A percentile compares a stretch with the other conserved stretches of the same genome.
Conservation (phyloP, 2,329 filamentous ascomycete genomes). For the Fusarium miscanthi region DNA sequence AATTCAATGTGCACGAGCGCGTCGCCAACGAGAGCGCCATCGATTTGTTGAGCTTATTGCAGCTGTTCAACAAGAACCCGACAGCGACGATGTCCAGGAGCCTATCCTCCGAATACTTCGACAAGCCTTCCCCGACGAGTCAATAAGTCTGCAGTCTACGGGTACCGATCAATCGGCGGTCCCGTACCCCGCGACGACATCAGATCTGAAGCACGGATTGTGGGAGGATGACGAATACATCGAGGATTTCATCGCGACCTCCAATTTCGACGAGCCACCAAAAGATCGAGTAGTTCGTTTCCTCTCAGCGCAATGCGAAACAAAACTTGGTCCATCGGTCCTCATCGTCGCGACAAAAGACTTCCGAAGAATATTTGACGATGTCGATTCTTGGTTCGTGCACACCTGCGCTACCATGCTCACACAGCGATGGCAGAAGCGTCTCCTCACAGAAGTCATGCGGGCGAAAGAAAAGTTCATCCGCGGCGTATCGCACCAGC, state of each 20-base stretch:
- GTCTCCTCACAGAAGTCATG: conserved; percentile 53
- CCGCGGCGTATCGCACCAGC: conserved; percentile 58
- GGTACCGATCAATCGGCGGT: conserved; percentile 43
- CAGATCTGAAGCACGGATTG: conserved; percentile 51
- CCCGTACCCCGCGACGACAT: conserved; percentile 41
- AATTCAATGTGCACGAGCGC: conserved; percentile 50
- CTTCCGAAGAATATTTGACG: conserved; percentile 58
- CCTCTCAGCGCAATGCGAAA: conserved; percentile 52
- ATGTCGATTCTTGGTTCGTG: conserved; percentile 59
- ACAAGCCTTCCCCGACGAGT: conserved; percentile 50
- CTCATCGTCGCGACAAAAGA: conserved; percentile 55
- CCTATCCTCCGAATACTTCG: conserved; percentile 46
- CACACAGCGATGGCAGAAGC: conserved; percentile 53
- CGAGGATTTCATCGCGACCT: conserved; percentile 51
- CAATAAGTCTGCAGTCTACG: conserved; percentile 44
- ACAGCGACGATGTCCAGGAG: conserved; percentile 31
- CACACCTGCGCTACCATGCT: conserved; percentile 54
- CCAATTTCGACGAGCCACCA: conserved; percentile 49
- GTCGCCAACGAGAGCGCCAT: conserved; percentile 54
- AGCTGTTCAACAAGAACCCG: conserved; percentile 36
- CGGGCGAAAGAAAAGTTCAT: conserved; percentile 58
- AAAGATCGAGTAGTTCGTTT: conserved; percentile 50
- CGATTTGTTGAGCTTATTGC: conserved; percentile 52
- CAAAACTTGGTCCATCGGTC: conserved; percentile 45
- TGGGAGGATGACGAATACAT: conserved; percentile 58